phyloP scores from a whole-genome alignment of 2,329 filamentous ascomycete genomes.

The Colletotrichum cuscutae region DNA sequence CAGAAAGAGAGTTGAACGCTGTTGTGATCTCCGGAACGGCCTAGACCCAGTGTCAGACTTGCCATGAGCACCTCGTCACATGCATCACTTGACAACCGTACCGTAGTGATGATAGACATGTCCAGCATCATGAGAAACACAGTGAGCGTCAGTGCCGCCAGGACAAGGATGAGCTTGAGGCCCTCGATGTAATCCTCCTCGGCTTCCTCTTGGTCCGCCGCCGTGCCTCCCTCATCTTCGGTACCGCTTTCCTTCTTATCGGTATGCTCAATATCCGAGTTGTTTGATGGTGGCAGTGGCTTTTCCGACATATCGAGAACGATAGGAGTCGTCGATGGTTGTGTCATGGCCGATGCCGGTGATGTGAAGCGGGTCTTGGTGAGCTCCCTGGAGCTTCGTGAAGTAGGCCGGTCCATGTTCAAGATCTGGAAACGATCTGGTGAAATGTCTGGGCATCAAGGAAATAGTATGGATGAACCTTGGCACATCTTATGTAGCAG shows the following conservation, averaged over 20 bases:
- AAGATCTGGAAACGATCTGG: neutral
- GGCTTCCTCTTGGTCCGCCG: neutral
- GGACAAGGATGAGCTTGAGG: constrained; percentile 46
- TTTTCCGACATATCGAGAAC: neutral
- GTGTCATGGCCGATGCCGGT: neutral
- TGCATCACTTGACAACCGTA: constrained; percentile 26
- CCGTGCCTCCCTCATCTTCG: neutral
- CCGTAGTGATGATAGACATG: constrained; percentile 63
- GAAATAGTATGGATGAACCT: neutral
- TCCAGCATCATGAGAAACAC: constrained; percentile 62
- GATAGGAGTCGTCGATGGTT: neutral
- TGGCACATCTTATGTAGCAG: neutral
- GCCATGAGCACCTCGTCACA: neutral
- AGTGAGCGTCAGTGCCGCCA: constrained; percentile 51
- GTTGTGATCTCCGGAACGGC: constrained; percentile 61
- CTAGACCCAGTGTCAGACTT: constrained; percentile 38
- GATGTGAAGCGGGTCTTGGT: neutral
- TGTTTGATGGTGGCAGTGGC: neutral
- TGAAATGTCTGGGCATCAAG: neutral
- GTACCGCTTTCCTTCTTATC: neutral
- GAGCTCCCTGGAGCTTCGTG: neutral
- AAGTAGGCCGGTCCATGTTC: neutral
- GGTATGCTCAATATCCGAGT: neutral
- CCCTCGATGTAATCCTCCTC: constrained; percentile 42
- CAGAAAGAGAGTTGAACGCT: constrained; percentile 59